These are phyloP conservation scores for Hondaea fermentalgiana DNA, from an alignment of 108 stramenopile species.

Conservation along the genomic window DNA sequence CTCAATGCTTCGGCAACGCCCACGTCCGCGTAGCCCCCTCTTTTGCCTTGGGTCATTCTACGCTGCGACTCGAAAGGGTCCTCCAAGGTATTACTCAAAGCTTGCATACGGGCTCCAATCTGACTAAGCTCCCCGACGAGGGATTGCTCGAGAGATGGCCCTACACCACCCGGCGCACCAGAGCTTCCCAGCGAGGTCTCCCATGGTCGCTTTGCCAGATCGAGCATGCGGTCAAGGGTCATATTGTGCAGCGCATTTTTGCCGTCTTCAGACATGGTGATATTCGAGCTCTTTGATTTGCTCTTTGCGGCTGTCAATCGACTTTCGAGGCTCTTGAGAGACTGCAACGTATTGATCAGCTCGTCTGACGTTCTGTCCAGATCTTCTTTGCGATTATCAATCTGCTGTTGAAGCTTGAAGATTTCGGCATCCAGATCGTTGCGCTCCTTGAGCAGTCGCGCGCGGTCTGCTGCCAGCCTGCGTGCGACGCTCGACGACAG, in stretches of 20 bases:
- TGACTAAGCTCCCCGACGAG: neutral
- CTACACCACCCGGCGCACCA: too few species aligned
- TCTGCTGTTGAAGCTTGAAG: too few species aligned
- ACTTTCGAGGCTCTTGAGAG: neutral
- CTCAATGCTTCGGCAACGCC: too few species aligned
- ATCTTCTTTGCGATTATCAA: neutral
- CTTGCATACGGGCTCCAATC: neutral
- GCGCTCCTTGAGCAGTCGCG: too few species aligned
- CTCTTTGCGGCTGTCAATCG: neutral
- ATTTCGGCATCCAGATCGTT: too few species aligned
- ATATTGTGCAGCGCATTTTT: neutral
- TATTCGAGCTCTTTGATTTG: too few species aligned
- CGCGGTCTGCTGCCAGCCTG: too few species aligned
- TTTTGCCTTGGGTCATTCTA: neutral
- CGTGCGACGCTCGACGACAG: too few species aligned
- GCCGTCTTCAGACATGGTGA: neutral
- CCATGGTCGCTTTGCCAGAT: neutral
- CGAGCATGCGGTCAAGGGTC: neutral
- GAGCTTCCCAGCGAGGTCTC: too few species aligned
- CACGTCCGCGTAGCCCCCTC: too few species aligned
- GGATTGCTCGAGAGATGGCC: neutral
- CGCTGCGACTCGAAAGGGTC: neutral
- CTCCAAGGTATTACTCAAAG: neutral
- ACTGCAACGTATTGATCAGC: neutral
- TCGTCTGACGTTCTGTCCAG: neutral